Evolutionary conservation across 2,329 filamentous ascomycete genomes (phyloP).

Genomic region (Emmonsia crescens): DNA sequence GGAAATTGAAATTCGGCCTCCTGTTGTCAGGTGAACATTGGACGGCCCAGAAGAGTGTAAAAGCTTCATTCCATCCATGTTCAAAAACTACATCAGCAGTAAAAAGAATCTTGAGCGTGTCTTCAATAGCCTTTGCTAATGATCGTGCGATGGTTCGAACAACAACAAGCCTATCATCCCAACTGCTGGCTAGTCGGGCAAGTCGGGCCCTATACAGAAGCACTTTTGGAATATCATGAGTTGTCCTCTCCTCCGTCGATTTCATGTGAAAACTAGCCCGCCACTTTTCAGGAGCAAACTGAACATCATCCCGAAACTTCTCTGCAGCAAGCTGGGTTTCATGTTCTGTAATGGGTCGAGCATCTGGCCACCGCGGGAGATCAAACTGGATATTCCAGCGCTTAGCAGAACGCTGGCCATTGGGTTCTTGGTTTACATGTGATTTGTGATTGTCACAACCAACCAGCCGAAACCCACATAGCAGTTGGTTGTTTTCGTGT

Average conservation of each 20-base stretch:
- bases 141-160: not conserved
- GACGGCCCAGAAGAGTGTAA: not conserved
- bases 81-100: constrained; percentile 1
- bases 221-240: not conserved
- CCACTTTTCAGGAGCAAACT: not conserved
- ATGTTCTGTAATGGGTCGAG: not conserved
- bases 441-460: not conserved
- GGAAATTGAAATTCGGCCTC: not conserved
- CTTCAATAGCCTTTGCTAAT: constrained; percentile 1
- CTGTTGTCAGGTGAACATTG: not conserved
- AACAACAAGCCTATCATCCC: constrained; percentile 4
- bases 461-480: not conserved
- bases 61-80: constrained; percentile 1
- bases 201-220: constrained; percentile 1
- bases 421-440: not conserved
- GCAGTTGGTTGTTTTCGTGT: not conserved
- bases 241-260: not conserved
- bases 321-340: not conserved
- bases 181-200: not conserved
- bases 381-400: not conserved
- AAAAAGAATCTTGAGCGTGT: constrained; percentile 1
- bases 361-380: not conserved
- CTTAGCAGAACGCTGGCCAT: not conserved
- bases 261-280: not conserved
- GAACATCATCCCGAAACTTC: not conserved